phyloP scores from a whole-genome alignment of 352 stramenopile genomes.

The Globisporangium parvum region DNA sequence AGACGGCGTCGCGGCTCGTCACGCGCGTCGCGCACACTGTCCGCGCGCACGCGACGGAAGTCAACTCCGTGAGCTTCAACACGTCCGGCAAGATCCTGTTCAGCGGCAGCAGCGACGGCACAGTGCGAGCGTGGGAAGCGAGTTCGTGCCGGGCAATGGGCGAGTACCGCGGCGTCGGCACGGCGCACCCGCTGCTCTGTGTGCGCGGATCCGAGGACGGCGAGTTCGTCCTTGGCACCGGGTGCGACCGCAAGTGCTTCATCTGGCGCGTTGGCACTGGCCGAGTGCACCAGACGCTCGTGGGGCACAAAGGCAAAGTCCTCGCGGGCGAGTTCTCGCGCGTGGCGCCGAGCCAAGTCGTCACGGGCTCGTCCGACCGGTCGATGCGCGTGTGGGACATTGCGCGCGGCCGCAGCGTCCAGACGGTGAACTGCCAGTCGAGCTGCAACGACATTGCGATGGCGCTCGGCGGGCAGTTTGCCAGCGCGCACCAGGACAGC shows the following conservation, averaged over 20 bases:
- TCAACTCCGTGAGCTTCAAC: constrained; percentile 84
- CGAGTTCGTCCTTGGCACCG: constrained; percentile 68
- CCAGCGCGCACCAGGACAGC: constrained; percentile 74
- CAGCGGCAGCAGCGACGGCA: constrained; percentile 77
- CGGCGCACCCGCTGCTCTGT: constrained; percentile 76
- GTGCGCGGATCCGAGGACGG: constrained; percentile 74
- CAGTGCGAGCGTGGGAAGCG: constrained; percentile 71
- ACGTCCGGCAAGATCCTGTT: constrained; percentile 78
- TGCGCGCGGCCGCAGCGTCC: constrained; percentile 45
- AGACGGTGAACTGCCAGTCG: constrained; percentile 71
- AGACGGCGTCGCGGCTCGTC: constrained; percentile 23
- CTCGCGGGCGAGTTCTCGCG: constrained; percentile 72
- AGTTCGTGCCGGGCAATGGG: constrained; percentile 41
- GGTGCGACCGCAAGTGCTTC: constrained; percentile 82
- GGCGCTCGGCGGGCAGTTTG: constrained; percentile 51
- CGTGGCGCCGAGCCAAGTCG: constrained; percentile 45
- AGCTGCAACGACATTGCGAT: constrained; percentile 80
- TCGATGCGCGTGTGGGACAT: constrained; percentile 80
- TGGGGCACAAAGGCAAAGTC: constrained; percentile 82
- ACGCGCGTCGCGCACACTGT: constrained; percentile 45
- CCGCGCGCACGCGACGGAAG: constrained; percentile 74
- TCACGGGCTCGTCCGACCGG: constrained; percentile 72
- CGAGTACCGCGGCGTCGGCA: constrained; percentile 74
- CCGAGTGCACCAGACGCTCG: constrained; percentile 77
- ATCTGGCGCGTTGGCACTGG: constrained; percentile 79